phyloP scores from a whole-genome alignment of 75 land plant genomes.

The Sequoia sempervirens region DNA sequence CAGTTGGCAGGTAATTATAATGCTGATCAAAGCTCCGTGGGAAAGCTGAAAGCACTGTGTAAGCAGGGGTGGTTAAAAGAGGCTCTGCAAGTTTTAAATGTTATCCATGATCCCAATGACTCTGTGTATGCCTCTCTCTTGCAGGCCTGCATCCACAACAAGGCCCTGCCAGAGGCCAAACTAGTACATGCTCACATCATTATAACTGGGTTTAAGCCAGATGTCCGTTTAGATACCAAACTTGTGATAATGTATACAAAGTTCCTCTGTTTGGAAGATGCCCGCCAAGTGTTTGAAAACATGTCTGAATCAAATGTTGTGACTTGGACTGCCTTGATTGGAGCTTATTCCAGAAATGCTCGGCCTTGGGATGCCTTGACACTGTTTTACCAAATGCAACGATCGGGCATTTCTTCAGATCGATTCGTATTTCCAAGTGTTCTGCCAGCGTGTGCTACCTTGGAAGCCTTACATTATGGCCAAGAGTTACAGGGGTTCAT shows the following conservation, averaged over 20 bases:
- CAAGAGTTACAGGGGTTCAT: not conserved
- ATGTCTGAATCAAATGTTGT: constrained; percentile 14
- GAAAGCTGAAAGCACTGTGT: too few species aligned
- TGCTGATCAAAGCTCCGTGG: too few species aligned
- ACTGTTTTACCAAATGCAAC: too few species aligned
- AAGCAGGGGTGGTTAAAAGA: too few species aligned
- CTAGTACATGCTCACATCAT: constrained; percentile 5
- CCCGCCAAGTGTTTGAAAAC: constrained; percentile 5
- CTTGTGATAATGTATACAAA: constrained; percentile 14
- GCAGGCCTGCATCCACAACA: too few species aligned
- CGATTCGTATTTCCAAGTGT: constrained; percentile 13
- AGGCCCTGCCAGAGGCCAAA: constrained; percentile 1
- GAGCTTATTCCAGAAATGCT: constrained; percentile 26
- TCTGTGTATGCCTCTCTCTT: too few species aligned
- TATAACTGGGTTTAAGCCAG: constrained; percentile 2
- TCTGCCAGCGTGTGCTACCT: constrained; percentile 17
- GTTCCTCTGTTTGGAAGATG: not conserved
- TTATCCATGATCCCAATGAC: too few species aligned
- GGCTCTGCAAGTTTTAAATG: too few species aligned
- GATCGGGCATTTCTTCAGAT: constrained; percentile 16
- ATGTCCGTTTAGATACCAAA: not conserved
- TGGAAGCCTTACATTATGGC: not conserved
- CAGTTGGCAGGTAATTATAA: too few species aligned
- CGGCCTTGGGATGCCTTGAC: constrained; percentile 18
- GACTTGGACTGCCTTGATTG: constrained; percentile 46